These are phyloP conservation scores for Xylaria bambusicola DNA, from an alignment of 495 filamentous ascomycete genomes.

Conservation along the genomic window DNA sequence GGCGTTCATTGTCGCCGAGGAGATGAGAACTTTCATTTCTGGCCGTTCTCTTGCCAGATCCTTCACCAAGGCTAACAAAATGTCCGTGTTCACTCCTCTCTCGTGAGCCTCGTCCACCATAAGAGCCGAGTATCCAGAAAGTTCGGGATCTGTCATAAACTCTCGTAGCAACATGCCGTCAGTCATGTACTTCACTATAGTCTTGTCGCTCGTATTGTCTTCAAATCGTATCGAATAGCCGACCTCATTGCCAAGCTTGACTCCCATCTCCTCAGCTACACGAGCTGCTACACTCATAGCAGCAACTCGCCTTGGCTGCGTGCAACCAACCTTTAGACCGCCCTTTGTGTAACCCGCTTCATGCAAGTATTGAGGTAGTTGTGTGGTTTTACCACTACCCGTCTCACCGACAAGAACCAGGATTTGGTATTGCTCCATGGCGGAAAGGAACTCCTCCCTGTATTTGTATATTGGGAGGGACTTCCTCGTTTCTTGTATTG, in stretches of 20 bases:
- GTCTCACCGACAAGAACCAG: slow-evolving; percentile 88
- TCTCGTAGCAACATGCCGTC: slow-evolving; percentile 96
- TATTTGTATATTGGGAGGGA: slow-evolving; percentile 89
- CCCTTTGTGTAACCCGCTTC: slow-evolving; percentile 87
- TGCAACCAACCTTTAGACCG: slow-evolving; percentile 71
- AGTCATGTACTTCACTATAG: slow-evolving; percentile 94
- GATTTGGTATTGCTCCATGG: slow-evolving; percentile 74
- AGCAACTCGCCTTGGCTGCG: slow-evolving; percentile 92
- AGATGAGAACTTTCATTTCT: slow-evolving; percentile 90
- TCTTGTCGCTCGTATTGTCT: slow-evolving; percentile 90
- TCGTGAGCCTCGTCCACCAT: slow-evolving; percentile 99
- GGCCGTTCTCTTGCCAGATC: slow-evolving; percentile 85
- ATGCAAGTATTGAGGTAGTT: slow-evolving; percentile 85
- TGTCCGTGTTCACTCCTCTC: slow-evolving; percentile 86
- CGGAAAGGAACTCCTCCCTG: slow-evolving; percentile 68
- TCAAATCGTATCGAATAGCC: slow-evolving; percentile 97
- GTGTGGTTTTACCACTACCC: slow-evolving; percentile 86
- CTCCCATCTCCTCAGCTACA: slow-evolving; percentile 93
- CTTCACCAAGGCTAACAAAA: slow-evolving; percentile 87
- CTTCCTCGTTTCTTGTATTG: slow-evolving; percentile 90
- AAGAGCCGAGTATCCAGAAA: slow-evolving; percentile 81
- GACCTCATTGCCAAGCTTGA: slow-evolving; percentile 87
- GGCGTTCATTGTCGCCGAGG: slow-evolving; percentile 93
- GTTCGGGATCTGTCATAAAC: slow-evolving; percentile 84
- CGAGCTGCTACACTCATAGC: slow-evolving; percentile 95